Conservation (phyloP, 108 stramenopile genomes). For the Conticribra weissflogii region DNA sequence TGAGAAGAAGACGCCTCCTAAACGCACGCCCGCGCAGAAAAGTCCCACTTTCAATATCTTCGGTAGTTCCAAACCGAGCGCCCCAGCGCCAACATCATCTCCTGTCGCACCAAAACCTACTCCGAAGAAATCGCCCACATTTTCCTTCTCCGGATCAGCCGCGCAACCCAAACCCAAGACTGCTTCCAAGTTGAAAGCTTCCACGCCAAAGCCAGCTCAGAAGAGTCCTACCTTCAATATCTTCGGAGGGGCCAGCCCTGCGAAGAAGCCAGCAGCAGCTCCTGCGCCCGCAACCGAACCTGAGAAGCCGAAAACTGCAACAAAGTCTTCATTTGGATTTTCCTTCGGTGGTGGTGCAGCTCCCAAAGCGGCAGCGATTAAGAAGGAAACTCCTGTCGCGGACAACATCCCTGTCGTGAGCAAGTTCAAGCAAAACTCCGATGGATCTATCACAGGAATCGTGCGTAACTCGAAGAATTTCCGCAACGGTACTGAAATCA, state of each 20-base stretch:
- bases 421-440: slow-evolving; percentile 74
- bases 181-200: slow-evolving; percentile 13
- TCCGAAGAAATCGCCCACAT: slow-evolving; percentile 4
- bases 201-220: slow-evolving; percentile 16
- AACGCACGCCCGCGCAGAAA: slow-evolving; percentile 29
- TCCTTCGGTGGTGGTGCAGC: slow-evolving; percentile 22
- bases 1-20: slow-evolving; percentile 14
- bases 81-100: slow-evolving; percentile 40
- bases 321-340: slow-evolving; percentile 21
- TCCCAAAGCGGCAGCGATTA: slow-evolving; percentile 28
- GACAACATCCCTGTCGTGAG: slow-evolving; percentile 74
- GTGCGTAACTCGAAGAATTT: slow-evolving; percentile 77
- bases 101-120: slow-evolving; percentile 25
- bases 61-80: slow-evolving; percentile 26
- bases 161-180: not conserved
- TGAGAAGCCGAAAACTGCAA: slow-evolving; percentile 15
- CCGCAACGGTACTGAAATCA: slow-evolving; percentile 78
- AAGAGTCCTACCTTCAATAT: slow-evolving; percentile 12
- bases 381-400: slow-evolving; percentile 43
- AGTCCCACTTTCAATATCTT: slow-evolving; percentile 44
- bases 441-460: slow-evolving; percentile 82
- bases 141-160: slow-evolving; percentile 19
- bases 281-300: slow-evolving; percentile 23
- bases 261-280: slow-evolving; percentile 22
- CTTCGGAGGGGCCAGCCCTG: slow-evolving; percentile 27